Percentiles rank a stretch among this genome's conserved stretches.
Conservation (phyloP, 1,284 basidiomycete genomes). For the Cutaneotrichosporon cutaneum region DNA sequence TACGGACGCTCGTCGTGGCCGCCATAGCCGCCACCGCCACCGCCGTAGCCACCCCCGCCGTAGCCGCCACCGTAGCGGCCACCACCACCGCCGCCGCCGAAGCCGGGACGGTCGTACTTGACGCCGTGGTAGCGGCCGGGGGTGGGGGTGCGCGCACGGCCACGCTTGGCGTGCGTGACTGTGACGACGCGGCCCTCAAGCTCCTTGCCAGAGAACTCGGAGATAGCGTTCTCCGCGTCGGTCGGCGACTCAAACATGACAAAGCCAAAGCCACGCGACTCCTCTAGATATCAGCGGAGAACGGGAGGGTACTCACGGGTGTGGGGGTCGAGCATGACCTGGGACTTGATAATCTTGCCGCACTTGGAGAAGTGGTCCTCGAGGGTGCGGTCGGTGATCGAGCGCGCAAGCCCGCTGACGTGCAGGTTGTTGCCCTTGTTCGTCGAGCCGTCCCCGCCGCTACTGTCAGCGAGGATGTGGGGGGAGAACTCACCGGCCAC, state of each 20-base stretch:
- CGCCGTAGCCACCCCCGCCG: conserved; percentile 55
- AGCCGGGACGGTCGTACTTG: conserved; percentile 57
- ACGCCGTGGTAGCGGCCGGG: conserved; percentile 80
- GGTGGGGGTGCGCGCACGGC: conserved; percentile 89
- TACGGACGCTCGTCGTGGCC: conserved; percentile 47
- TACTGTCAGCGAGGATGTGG: conserved; percentile 12
- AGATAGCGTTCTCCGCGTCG: conserved; percentile 86
- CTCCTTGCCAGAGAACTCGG: conserved; percentile 76
- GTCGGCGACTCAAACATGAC: conserved; percentile 87
- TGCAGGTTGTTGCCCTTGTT: conserved; percentile 98
- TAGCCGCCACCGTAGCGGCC: conserved; percentile 34
- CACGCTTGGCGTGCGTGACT: conserved; percentile 91
- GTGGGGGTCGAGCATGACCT: conserved; percentile 97
- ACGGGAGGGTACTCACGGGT: conserved; percentile 57
- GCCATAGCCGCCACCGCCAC: conserved; percentile 48
- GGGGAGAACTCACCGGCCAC: conserved; percentile 26
- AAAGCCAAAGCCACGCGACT: conserved; percentile 96
- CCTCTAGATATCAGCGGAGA: conserved; percentile 49
- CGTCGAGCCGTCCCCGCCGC: conserved; percentile 54
- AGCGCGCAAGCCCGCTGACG: conserved; percentile 79
- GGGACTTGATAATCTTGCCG: conserved; percentile 79
- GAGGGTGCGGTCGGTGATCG: conserved; percentile 79
- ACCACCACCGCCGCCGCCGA: conserved; percentile 58
- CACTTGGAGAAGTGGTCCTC: conserved; percentile 84
- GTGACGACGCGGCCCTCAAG: conserved; percentile 79